Base-by-base conservation (phyloP, 2,329 filamentous ascomycete genomes). In the Atkinsonella hypoxylon region DNA sequence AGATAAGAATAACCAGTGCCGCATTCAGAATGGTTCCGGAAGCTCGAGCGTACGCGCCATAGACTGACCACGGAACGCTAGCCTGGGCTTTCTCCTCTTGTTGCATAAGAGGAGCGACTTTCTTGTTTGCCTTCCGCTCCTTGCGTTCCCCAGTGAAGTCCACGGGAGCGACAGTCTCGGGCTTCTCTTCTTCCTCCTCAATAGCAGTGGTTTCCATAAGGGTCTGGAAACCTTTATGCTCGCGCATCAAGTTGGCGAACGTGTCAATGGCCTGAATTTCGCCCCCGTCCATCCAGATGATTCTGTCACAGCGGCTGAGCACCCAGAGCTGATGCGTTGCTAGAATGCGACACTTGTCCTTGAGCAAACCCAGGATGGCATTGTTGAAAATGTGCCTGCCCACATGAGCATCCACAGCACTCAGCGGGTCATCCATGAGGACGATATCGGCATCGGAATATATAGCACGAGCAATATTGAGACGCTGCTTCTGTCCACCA, bases 271-370 rank as follows among this genome's bases (percentile, higher is more conserved):
- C 88, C 64, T 87, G 81, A 50, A 97, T 86, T 49, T 76, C 81
- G 43, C 93, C 93, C 15, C 83, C 81, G 51, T 96, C 87, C 80
- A 98, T 90, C 81, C 89, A 90, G 46, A 97, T 82, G 56, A 97
- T 91, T 34, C 91, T 79, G 63, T 97, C 91, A 59, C 89, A 96
- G 34, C 89, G 83, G 62, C 79, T 89, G 6, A 97, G 77, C 6
- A 97, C 90, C 73, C 94, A 93, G 13, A 97, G 79, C 65, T 97
- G 91, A 66, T 98, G 93, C 0, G 93, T 98, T 1, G 91, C 93
- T 32, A 98, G 74, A 34, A 97, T 85, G 18, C 93, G 79, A 61
- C 89, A 93, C 67, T 96, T 96, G 67, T 91, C 79, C 59, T 86
- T 87, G 49, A 97, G 74, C 10, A 97, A 74, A 8, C 91, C 91